These are phyloP conservation scores for Cercophora samala DNA, from an alignment of 495 filamentous ascomycete species.

Conservation along the genomic window DNA sequence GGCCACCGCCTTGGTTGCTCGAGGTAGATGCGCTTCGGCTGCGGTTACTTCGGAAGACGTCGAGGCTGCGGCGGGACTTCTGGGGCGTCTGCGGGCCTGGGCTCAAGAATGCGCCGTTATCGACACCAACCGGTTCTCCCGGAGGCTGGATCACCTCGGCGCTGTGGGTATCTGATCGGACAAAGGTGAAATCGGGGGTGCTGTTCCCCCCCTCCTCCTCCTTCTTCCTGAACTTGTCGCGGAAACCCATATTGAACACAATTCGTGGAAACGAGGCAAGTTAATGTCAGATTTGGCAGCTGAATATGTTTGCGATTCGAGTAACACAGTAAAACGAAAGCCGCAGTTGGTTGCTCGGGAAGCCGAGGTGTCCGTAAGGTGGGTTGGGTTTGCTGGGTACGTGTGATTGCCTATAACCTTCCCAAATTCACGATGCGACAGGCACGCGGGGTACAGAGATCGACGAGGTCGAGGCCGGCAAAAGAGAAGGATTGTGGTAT, in stretches of 20 bases:
- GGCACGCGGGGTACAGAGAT: neutral
- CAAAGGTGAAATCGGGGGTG: conserved; percentile 74
- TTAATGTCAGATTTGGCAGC: neutral
- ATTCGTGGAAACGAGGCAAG: neutral
- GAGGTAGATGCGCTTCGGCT: conserved; percentile 49
- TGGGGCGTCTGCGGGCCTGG: conserved; percentile 29
- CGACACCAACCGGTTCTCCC: conserved; percentile 38
- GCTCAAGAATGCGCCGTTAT: conserved; percentile 30
- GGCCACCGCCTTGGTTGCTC: conserved; percentile 38
- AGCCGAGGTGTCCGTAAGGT: neutral
- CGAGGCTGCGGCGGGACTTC: conserved; percentile 31
- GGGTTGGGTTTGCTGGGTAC: neutral
- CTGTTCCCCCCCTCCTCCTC: conserved; percentile 43
- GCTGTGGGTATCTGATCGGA: conserved; percentile 76
- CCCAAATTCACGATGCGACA: conserved; percentile 2
- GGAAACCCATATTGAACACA: conserved; percentile 58
- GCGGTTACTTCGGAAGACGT: conserved; percentile 34
- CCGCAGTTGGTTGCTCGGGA: neutral
- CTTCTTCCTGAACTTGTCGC: conserved; percentile 72
- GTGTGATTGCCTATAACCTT: neutral
- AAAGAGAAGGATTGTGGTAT: conserved; percentile 2
- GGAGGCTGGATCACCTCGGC: conserved; percentile 74
- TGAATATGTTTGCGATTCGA: neutral
- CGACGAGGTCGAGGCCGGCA: neutral
- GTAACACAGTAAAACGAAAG: neutral